Evolutionary conservation across 257 asterid species (phyloP).

Genomic region (Nicotiana undulata): DNA sequence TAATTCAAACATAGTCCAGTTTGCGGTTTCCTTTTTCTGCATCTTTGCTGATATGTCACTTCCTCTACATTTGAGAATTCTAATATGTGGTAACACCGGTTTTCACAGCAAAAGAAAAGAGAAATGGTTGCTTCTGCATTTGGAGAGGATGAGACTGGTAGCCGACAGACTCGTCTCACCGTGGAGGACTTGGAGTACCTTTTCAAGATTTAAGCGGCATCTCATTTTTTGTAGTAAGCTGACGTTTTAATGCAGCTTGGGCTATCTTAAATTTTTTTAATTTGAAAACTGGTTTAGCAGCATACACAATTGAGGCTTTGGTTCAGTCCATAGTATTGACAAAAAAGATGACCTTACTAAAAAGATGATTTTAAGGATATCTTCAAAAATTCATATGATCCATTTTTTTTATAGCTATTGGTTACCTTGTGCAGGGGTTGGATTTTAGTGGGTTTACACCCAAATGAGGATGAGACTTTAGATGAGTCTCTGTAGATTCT

Average conservation of each 20-base stretch:
- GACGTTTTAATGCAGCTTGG: slow-evolving; percentile 3
- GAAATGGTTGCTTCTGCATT: slow-evolving; percentile 93
- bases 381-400: slow-evolving; percentile 4
- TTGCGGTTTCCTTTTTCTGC: not conserved
- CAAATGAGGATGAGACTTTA: slow-evolving; percentile 6
- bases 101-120: slow-evolving; percentile 77
- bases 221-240: not conserved
- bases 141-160: slow-evolving; percentile 81
- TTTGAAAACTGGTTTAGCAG: not conserved
- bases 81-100: not conserved
- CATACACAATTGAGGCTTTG: not conserved
- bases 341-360: not conserved
- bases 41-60: not conserved
- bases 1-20: not conserved
- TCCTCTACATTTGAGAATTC: not conserved
- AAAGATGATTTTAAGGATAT: not conserved
- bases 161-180: slow-evolving; percentile 71
- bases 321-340: slow-evolving; percentile 5
- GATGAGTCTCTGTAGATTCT: slow-evolving; percentile 8
- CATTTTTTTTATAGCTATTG: slow-evolving; percentile 5
- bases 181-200: slow-evolving; percentile 83
- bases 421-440: slow-evolving; percentile 9
- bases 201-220: slow-evolving; percentile 27
- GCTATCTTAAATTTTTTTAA: not conserved
- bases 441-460: not conserved